A percentile compares a stretch with the other conserved stretches of the same genome.
Evolutionary conservation across 1,284 basidiomycete genomes (phyloP).

Genomic region (Marasmius fiardii): DNA sequence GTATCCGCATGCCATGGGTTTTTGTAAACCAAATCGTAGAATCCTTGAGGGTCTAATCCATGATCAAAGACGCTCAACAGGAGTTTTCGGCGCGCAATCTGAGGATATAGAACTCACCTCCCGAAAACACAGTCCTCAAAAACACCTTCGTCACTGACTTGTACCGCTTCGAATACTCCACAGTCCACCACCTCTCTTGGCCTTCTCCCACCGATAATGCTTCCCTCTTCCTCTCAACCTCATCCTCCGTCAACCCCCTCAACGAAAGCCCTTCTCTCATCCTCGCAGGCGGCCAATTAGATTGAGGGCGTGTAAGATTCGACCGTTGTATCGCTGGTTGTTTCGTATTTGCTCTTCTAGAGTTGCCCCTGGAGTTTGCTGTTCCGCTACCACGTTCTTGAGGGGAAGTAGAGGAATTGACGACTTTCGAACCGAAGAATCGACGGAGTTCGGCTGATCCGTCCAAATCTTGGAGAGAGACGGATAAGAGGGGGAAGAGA

Average conservation of each 20-base stretch:
- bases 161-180: slow-evolving; percentile 83
- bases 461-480: slow-evolving; percentile 79
- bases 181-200: slow-evolving; percentile 81
- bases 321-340: slow-evolving; percentile 43
- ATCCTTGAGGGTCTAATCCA: slow-evolving; percentile 66
- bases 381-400: slow-evolving; percentile 24
- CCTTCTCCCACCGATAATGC: slow-evolving; percentile 28
- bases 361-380: slow-evolving; percentile 16
- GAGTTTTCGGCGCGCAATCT: no score
- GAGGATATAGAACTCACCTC: slow-evolving; percentile 59
- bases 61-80: no score
- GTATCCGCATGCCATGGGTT: slow-evolving; percentile 90
- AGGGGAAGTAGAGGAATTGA: slow-evolving; percentile 46
- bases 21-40: slow-evolving; percentile 53
- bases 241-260: slow-evolving; percentile 52
- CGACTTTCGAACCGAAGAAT: slow-evolving; percentile 90
- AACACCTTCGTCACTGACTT: slow-evolving; percentile 79
- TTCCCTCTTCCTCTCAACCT: slow-evolving; percentile 46
- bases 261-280: slow-evolving; percentile 70
- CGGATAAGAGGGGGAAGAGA: slow-evolving; percentile 58
- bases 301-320: slow-evolving; percentile 59
- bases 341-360: slow-evolving; percentile 3
- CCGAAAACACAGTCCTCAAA: slow-evolving; percentile 74
- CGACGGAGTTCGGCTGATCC: slow-evolving; percentile 84
- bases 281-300: slow-evolving; percentile 60